Conservation (phyloP, 2,329 filamentous ascomycete genomes). For the Torrubiella hemipterigena region DNA sequence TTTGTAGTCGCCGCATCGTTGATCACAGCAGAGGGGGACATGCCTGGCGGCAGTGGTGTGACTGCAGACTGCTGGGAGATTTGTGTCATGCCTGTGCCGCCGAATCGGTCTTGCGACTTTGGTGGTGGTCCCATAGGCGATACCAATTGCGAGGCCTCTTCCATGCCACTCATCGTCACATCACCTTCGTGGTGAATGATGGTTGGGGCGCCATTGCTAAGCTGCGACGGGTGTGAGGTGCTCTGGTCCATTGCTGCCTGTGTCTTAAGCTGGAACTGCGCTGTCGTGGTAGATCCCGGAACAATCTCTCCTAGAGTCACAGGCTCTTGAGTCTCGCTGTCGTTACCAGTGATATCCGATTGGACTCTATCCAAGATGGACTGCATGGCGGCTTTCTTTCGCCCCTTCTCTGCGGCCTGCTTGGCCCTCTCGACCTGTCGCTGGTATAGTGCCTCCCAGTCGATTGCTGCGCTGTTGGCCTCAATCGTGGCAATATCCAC, state of each 20-base stretch:
- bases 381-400: conserved; percentile 51
- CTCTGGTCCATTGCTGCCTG: conserved; percentile 49
- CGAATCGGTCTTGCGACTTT: conserved; percentile 22
- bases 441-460: conserved; percentile 74
- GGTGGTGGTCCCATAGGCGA: conserved; percentile 41
- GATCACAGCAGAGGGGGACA: conserved; percentile 45
- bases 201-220: conserved; percentile 45
- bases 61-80: conserved; percentile 53
- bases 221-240: conserved; percentile 9
- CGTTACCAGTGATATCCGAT: conserved; percentile 38
- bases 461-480: conserved; percentile 50
- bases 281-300: conserved; percentile 37
- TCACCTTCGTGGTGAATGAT: conserved; percentile 39
- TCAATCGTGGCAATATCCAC: conserved; percentile 79
- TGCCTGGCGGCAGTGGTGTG: conserved; percentile 43
- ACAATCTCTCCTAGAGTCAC: conserved; percentile 54
- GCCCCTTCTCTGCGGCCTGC: conserved; percentile 46
- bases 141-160: conserved; percentile 32
- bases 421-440: conserved; percentile 56
- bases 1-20: conserved; percentile 96
- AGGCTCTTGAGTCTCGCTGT: conserved; percentile 42
- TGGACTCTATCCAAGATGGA: conserved; percentile 36
- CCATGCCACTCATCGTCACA: conserved; percentile 48
- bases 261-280: conserved; percentile 45
- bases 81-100: conserved; percentile 38